Conservation (phyloP, 2,329 filamentous ascomycete species). For the Colletotrichum acutatum region DNA sequence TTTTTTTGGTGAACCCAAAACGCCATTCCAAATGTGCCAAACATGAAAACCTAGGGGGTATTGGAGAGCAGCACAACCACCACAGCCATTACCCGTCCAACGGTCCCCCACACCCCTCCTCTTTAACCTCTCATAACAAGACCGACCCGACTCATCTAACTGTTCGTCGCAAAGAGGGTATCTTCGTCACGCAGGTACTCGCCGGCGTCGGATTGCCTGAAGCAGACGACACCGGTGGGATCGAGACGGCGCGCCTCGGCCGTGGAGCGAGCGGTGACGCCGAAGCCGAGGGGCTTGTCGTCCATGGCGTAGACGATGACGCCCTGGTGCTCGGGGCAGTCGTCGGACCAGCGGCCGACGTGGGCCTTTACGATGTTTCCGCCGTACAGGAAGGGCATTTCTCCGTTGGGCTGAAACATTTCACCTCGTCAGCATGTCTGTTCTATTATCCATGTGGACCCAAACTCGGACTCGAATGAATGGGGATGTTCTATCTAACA, state of each 20-base stretch:
- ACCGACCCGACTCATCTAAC: conserved; percentile 46
- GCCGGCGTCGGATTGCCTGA: conserved; percentile 92
- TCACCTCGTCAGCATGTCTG: not conserved
- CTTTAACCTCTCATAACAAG: not conserved
- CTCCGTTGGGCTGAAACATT: conserved; percentile 75
- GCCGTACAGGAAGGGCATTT: conserved; percentile 97
- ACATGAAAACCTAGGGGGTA: not conserved
- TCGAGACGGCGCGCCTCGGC: conserved; percentile 86
- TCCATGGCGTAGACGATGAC: conserved; percentile 92
- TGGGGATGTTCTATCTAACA: not conserved
- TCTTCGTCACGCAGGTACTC: conserved; percentile 92
- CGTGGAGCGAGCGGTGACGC: conserved; percentile 88
- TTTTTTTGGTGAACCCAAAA: conserved; percentile 21
- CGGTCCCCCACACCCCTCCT: no score
- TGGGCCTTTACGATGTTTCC: conserved; percentile 80
- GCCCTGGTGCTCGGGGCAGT: conserved; percentile 93
- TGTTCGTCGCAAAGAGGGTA: conserved; percentile 66
- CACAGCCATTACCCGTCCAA: no score
- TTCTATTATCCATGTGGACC: no score
- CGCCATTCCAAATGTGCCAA: conserved; percentile 22
- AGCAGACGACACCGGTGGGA: conserved; percentile 88
- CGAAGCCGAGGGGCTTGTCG: conserved; percentile 93
- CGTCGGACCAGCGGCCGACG: conserved; percentile 86
- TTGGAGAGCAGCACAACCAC: not conserved
- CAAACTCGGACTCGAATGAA: not conserved